Conservation (phyloP, 768 basidiomycete species). For the Neoboletus subvelutipes region DNA sequence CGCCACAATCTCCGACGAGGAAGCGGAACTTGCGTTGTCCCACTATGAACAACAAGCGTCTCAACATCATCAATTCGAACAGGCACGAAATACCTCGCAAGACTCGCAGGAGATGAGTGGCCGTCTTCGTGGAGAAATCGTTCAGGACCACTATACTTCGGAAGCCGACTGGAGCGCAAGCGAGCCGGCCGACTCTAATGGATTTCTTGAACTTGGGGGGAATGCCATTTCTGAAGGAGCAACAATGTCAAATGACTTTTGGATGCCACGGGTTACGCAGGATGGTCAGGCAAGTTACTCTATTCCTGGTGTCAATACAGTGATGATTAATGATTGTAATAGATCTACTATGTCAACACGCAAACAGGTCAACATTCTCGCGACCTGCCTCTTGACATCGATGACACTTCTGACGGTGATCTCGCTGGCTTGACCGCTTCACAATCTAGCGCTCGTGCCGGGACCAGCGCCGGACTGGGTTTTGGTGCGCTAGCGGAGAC, state of each 20-base stretch:
- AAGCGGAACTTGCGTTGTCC: conserved; percentile 67
- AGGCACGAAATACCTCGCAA: conserved; percentile 10
- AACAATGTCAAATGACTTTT: conserved; percentile 68
- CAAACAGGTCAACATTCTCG: conserved; percentile 79
- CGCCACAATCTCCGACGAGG: conserved; percentile 70
- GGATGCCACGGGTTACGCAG: conserved; percentile 83
- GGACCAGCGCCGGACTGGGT: conserved; percentile 51
- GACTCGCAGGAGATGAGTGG: conserved; percentile 14
- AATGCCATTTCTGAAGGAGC: conserved; percentile 28
- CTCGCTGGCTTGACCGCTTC: conserved; percentile 55
- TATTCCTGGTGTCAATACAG: background rate
- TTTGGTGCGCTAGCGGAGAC: conserved; percentile 39
- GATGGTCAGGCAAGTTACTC: conserved; percentile 71
- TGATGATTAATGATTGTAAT: background rate
- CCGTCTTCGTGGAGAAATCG: conserved; percentile 13
- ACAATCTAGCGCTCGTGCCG: conserved; percentile 55
- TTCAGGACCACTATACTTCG: conserved; percentile 30
- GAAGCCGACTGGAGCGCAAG: conserved; percentile 48
- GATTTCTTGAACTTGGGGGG: conserved; percentile 33
- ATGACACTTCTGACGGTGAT: conserved; percentile 64
- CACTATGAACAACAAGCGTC: conserved; percentile 15
- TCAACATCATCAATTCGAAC: conserved; percentile 16
- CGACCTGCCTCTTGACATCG: conserved; percentile 77
- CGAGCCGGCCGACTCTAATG: conserved; percentile 33
- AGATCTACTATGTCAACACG: conserved; percentile 97